Conservation (phyloP, 345 rosid genomes). For the Hevea brasiliensis region DNA sequence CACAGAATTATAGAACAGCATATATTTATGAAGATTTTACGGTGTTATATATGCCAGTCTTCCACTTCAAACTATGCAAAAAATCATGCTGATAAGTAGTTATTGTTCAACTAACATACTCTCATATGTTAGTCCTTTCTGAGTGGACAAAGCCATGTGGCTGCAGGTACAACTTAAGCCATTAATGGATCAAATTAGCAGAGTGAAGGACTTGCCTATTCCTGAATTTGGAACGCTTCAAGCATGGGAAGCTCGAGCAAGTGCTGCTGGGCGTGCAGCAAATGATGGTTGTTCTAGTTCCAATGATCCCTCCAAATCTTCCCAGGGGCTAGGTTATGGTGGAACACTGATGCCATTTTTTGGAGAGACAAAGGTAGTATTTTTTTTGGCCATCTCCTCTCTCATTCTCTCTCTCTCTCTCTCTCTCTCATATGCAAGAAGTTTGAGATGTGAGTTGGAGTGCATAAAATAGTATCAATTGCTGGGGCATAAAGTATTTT, state of each 20-base stretch:
- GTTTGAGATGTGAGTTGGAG: slow-evolving; percentile 17
- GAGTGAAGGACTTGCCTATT: slow-evolving; percentile 74
- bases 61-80: slow-evolving; percentile 1
- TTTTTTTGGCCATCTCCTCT: background rate
- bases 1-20: background rate
- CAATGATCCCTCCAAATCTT: slow-evolving; percentile 69
- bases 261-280: slow-evolving; percentile 56
- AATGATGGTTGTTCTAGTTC: slow-evolving; percentile 62
- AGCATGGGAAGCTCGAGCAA: slow-evolving; percentile 93
- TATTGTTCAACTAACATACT: background rate
- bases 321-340: slow-evolving; percentile 63
- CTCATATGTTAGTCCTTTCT: background rate
- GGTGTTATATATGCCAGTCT: background rate
- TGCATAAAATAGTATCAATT: background rate
- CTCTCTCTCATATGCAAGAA: slow-evolving; percentile 2
- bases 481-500: no score
- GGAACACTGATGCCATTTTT: slow-evolving; percentile 89
- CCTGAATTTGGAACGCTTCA: slow-evolving; percentile 78
- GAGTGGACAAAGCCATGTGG: slow-evolving; percentile 22
- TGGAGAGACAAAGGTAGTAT: slow-evolving; percentile 78
- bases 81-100: background rate
- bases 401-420: background rate
- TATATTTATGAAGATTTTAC: background rate
- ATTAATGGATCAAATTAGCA: slow-evolving; percentile 63
- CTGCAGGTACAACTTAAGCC: slow-evolving; percentile 78